Conservation (phyloP, 2,329 filamentous ascomycete genomes). For the Aspergillus aculeatus region DNA sequence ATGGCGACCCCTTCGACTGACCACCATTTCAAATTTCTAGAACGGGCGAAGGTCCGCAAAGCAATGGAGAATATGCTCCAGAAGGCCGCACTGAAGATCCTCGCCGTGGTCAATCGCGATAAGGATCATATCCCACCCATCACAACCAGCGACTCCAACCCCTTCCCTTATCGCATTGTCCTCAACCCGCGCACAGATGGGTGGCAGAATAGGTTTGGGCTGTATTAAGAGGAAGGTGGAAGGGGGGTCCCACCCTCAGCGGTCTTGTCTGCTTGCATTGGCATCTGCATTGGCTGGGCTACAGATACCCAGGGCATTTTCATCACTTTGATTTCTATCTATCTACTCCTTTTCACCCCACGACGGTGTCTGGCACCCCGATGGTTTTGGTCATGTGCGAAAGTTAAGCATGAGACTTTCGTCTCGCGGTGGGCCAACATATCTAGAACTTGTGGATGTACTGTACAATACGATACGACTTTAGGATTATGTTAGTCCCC, state of each 20-base stretch:
- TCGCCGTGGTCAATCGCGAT: constrained; percentile 80
- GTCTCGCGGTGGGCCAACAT: too few relatives aligned
- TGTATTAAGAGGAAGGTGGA: constrained; percentile 53
- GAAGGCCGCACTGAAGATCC: constrained; percentile 84
- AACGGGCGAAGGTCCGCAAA: constrained; percentile 81
- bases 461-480: neutral
- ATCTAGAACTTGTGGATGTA: neutral
- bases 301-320: neutral
- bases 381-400: too few relatives aligned
- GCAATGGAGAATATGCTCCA: constrained; percentile 89
- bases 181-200: constrained; percentile 79
- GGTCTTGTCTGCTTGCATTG: neutral
- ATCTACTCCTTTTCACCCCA: neutral
- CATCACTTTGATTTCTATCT: neutral
- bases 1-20: neutral
- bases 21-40: constrained; percentile 46
- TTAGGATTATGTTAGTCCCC: neutral
- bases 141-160: constrained; percentile 85
- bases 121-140: constrained; percentile 97
- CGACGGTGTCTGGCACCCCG: too few relatives aligned
- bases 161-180: constrained; percentile 90
- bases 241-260: neutral
- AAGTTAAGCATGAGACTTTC: too few relatives aligned
- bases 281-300: neutral
- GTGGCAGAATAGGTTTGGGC: constrained; percentile 77